These are phyloP conservation scores for Kokia cookei DNA, from an alignment of 441 rosid genomes.

Conservation along the genomic window DNA sequence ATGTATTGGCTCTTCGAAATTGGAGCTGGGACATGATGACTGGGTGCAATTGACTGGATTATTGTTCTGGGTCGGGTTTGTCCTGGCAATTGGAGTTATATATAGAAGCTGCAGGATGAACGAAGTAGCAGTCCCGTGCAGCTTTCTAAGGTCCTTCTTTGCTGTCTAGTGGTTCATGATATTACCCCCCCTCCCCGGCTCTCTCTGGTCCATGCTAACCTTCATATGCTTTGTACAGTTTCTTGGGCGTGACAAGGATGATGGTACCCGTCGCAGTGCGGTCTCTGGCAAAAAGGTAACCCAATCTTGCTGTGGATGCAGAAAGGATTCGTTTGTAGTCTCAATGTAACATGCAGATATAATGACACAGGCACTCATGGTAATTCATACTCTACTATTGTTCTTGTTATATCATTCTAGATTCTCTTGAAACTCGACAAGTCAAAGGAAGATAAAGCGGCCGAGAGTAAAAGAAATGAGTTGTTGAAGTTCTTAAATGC, in stretches of 20 bases:
- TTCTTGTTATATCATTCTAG: slow-evolving; percentile 25
- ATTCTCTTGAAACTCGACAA: slow-evolving; percentile 87
- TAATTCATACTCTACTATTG: background rate
- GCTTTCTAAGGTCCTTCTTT: slow-evolving; percentile 69
- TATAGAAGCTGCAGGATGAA: slow-evolving; percentile 72
- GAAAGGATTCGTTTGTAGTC: background rate
- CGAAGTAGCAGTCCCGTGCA: slow-evolving; percentile 78
- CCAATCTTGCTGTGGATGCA: background rate
- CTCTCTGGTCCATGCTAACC: background rate
- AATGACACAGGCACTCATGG: background rate
- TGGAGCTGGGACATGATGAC: slow-evolving; percentile 95
- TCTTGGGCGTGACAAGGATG: slow-evolving; percentile 68
- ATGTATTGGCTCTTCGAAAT: slow-evolving; percentile 80
- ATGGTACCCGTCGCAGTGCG: slow-evolving; percentile 84
- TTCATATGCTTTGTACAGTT: slow-evolving; percentile 33
- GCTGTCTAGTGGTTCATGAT: slow-evolving; percentile 6
- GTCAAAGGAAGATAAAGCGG: slow-evolving; percentile 87
- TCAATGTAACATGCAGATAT: background rate
- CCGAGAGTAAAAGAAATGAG: slow-evolving; percentile 82
- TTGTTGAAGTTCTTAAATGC: slow-evolving; percentile 92
- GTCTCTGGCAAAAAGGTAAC: slow-evolving; percentile 93
- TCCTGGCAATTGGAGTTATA: slow-evolving; percentile 75
- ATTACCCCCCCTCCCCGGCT: background rate
- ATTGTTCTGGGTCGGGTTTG: slow-evolving; percentile 39
- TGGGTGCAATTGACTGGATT: slow-evolving; percentile 55